Percentiles rank a stretch among this genome's conserved stretches.
Conservation (phyloP, 768 basidiomycete species). For the Wakefieldia striispora region DNA sequence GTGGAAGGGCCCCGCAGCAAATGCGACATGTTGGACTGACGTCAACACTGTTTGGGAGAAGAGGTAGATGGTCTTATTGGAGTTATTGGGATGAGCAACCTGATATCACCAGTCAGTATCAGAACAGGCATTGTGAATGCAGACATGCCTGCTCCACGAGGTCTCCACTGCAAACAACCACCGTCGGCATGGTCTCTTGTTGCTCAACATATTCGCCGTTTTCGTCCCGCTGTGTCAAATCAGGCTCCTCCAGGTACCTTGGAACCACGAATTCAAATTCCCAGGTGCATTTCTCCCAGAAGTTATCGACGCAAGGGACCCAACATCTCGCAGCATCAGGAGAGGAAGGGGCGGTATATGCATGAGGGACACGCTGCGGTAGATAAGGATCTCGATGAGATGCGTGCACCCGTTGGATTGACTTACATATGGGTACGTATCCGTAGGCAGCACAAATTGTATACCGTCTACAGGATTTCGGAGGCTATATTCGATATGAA, state of each 20-base stretch:
- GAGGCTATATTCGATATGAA: constrained; percentile 79
- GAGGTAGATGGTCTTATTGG: constrained; percentile 91
- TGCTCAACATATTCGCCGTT: constrained; percentile 45
- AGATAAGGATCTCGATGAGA: constrained; percentile 14
- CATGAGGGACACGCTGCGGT: constrained; percentile 84
- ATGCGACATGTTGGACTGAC: constrained; percentile 94
- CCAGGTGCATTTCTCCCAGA: constrained; percentile 98
- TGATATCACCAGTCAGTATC: constrained; percentile 31
- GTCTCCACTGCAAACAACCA: constrained; percentile 94
- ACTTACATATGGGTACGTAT: constrained; percentile 83
- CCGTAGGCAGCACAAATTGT: constrained; percentile 78
- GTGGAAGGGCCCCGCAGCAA: constrained; percentile 94
- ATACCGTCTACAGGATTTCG: constrained; percentile 82
- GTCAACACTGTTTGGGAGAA: constrained; percentile 85
- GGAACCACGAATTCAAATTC: constrained; percentile 97
- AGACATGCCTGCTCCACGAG: constrained; percentile 82
- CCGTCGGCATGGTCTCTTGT: constrained; percentile 66
- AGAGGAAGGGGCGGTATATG: constrained; percentile 83
- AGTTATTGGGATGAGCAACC: constrained; percentile 92
- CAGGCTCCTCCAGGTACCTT: constrained; percentile 64
- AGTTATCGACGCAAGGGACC: constrained; percentile 95
- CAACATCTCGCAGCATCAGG: constrained; percentile 94
- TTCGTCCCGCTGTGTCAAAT: constrained; percentile 35
- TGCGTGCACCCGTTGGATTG: constrained; percentile 1
- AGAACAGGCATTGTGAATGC: constrained; percentile 1